A percentile compares a stretch with the other conserved stretches of the same genome.
Conservation (phyloP, 2,329 filamentous ascomycete genomes). For the Thermothelomyces thermophilus region DNA sequence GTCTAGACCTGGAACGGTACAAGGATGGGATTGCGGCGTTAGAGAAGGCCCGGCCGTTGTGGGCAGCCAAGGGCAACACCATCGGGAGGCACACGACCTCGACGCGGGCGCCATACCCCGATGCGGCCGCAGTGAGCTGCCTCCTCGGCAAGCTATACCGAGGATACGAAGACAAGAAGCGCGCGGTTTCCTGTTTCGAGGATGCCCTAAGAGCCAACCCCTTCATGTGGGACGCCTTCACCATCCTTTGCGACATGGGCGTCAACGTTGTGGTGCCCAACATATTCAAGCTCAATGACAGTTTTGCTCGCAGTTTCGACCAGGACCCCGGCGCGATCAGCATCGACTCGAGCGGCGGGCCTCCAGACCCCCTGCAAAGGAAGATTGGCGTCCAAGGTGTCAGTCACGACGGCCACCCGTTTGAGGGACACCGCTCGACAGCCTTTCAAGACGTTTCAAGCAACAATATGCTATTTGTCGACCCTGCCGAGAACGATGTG, state of each 20-base stretch:
- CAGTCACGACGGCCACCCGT: constrained; percentile 42
- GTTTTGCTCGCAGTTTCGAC: constrained; percentile 43
- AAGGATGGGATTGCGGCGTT: constrained; percentile 76
- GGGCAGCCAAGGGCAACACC: constrained; percentile 65
- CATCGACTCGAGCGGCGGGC: constrained; percentile 35
- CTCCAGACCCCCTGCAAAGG: constrained; percentile 37
- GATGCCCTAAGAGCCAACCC: constrained; percentile 85
- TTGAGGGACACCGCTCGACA: constrained; percentile 40
- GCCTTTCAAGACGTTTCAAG: constrained; percentile 36
- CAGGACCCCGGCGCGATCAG: constrained; percentile 29
- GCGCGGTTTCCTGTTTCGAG: constrained; percentile 80
- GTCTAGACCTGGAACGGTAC: constrained; percentile 68
- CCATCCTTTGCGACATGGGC: constrained; percentile 79
- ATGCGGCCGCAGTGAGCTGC: constrained; percentile 76
- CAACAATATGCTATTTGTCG: constrained; percentile 37
- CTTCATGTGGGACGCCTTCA: constrained; percentile 97
- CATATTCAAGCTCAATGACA: constrained; percentile 70
- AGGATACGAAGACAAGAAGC: constrained; percentile 73
- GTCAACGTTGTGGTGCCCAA: constrained; percentile 75
- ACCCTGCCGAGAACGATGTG: constrained; percentile 47
- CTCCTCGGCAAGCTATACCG: constrained; percentile 83
- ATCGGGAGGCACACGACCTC: constrained; percentile 80
- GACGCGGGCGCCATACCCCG: constrained; percentile 66
- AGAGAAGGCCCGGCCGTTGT: constrained; percentile 72
- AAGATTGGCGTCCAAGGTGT: constrained; percentile 36